phyloP scores from a whole-genome alignment of 2,329 filamentous ascomycete genomes.

The Emmonsiellopsis sp. region DNA sequence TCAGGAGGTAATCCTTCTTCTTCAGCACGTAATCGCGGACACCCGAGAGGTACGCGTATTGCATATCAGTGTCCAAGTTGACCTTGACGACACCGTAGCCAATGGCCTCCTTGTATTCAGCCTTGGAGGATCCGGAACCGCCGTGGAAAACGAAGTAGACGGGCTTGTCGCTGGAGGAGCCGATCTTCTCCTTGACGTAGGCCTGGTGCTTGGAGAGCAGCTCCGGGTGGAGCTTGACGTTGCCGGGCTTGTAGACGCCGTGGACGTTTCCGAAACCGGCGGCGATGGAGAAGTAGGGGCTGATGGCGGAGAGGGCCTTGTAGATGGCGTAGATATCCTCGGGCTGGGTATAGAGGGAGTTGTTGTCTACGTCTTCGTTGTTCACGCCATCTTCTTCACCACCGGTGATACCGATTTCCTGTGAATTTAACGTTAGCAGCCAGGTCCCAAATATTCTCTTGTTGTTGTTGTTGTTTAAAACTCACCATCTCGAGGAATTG shows the following conservation, averaged over 20 bases:
- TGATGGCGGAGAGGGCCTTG: constrained; percentile 75
- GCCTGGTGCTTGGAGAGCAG: constrained; percentile 94
- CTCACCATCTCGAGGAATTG: constrained; percentile 97
- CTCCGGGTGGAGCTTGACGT: constrained; percentile 93
- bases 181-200: constrained; percentile 74
- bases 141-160: constrained; percentile 99
- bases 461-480: constrained; percentile 4
- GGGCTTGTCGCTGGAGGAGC: constrained; percentile 69
- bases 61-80: constrained; percentile 96
- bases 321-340: constrained; percentile 92
- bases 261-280: constrained; percentile 98
- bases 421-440: neutral
- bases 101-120: constrained; percentile 86
- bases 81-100: constrained; percentile 96
- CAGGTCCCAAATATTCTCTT: neutral
- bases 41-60: constrained; percentile 86
- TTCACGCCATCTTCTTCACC: constrained; percentile 98
- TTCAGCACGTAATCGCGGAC: constrained; percentile 89
- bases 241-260: constrained; percentile 97
- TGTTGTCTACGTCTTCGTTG: constrained; percentile 97
- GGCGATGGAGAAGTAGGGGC: constrained; percentile 94
- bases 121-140: constrained; percentile 81
- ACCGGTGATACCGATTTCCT: constrained; percentile 88
- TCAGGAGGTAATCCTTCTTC: constrained; percentile 90
- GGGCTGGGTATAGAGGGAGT: constrained; percentile 93